Evolutionary conservation across 352 stramenopile species (phyloP).

Genomic region (Bremia lactucae): DNA sequence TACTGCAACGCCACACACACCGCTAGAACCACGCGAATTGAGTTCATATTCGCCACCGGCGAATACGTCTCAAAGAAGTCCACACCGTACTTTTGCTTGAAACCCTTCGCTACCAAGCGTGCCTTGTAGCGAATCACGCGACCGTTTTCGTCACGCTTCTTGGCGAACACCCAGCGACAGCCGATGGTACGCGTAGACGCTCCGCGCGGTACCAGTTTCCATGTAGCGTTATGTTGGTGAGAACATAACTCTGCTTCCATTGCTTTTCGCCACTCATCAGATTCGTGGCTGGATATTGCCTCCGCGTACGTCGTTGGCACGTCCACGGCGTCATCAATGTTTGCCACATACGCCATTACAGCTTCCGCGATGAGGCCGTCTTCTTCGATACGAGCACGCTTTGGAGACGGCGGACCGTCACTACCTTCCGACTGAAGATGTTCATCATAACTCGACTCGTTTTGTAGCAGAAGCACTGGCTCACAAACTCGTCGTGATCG

Average conservation of each 20-base stretch:
- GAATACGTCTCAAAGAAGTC: neutral
- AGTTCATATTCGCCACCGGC: too few relatives aligned
- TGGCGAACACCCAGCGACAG: neutral
- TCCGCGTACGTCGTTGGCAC: neutral
- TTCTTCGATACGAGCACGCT: neutral
- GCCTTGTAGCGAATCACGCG: neutral
- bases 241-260: neutral
- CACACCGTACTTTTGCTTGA: neutral
- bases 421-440: too few relatives aligned
- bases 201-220: neutral
- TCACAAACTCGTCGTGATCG: too few relatives aligned
- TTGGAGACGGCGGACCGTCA: too few relatives aligned
- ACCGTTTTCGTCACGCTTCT: neutral
- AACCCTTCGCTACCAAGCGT: neutral
- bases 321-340: neutral
- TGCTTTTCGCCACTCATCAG: neutral
- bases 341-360: too few relatives aligned
- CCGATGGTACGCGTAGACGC: neutral
- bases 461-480: too few relatives aligned
- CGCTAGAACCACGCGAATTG: too few relatives aligned
- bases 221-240: neutral
- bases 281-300: neutral
- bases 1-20: too few relatives aligned
- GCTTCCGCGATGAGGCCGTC: neutral
- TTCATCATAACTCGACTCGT: too few relatives aligned